Conservation (phyloP, 2,329 filamentous ascomycete species). For the Exophiala calicioides region DNA sequence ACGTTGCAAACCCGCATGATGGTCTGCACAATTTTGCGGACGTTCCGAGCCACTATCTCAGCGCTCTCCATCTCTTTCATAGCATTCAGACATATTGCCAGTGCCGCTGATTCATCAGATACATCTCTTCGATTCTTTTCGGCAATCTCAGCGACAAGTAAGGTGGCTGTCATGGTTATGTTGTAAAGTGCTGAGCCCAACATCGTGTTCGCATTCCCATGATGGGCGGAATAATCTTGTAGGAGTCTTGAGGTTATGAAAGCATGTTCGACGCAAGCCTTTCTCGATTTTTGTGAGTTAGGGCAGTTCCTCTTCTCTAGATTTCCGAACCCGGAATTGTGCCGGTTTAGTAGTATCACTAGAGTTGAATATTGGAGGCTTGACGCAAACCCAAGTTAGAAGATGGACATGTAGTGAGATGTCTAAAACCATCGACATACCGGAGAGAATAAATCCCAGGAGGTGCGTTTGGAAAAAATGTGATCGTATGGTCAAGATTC, state of each 20-base stretch:
- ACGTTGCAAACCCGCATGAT: constrained; percentile 21
- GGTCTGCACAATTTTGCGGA: constrained; percentile 15
- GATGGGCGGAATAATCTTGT: constrained; percentile 5
- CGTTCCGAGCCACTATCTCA: constrained; percentile 12
- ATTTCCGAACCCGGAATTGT: constrained; percentile 11
- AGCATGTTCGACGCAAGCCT: constrained; percentile 6
- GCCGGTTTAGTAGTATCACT: constrained; percentile 5
- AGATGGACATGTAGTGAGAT: too few species aligned
- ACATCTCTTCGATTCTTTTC: constrained; percentile 3
- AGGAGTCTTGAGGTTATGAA: constrained; percentile 5
- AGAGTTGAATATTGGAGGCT: constrained; percentile 10
- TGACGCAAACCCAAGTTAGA: too few species aligned
- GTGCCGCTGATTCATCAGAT: constrained; percentile 5
- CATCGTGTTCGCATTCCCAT: constrained; percentile 7
- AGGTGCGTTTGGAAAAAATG: constrained; percentile 2
- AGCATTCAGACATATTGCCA: constrained; percentile 8
- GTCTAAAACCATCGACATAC: too few species aligned
- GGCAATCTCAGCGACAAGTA: constrained; percentile 12
- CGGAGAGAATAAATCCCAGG: constrained; percentile 6
- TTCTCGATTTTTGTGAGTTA: neutral
- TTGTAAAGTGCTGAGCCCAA: constrained; percentile 13
- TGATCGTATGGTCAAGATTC: constrained; percentile 4
- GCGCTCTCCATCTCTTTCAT: constrained; percentile 17
- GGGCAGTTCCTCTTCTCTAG: neutral
- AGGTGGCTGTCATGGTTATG: constrained; percentile 17